A percentile compares a stretch with the other conserved stretches of the same genome.
Conservation (phyloP, 805 yeast species). For the Wickerhamomyces rabaulensis region DNA sequence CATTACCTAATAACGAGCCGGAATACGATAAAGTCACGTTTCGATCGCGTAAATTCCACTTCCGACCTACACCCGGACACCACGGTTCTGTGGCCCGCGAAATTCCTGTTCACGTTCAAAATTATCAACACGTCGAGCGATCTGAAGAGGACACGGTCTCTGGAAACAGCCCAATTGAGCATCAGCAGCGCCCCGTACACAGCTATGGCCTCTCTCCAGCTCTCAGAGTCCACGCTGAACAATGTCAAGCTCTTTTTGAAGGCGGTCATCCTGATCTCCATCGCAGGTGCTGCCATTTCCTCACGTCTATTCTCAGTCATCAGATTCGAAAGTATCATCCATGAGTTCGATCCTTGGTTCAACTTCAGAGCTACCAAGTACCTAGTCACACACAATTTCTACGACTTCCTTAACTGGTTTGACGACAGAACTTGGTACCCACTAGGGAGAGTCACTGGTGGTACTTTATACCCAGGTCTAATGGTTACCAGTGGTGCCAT, state of each 20-base stretch:
- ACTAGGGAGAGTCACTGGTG: conserved; percentile 97
- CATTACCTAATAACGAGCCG: neutral
- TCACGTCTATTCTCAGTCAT: conserved; percentile 94
- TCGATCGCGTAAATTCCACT: neutral
- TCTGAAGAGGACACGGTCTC: neutral
- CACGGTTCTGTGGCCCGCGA: neutral
- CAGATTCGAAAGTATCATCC: conserved; percentile 92
- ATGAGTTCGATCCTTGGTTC: conserved; percentile 97
- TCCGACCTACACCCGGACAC: neutral
- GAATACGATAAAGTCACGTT: neutral
- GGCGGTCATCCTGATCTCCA: conserved; percentile 62
- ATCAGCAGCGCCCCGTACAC: neutral
- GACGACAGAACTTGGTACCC: conserved; percentile 99
- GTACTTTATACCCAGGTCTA: conserved; percentile 94
- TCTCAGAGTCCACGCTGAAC: conserved; percentile 17
- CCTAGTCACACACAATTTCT: conserved; percentile 74
- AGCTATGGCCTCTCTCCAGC: conserved; percentile 4
- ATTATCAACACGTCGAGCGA: neutral
- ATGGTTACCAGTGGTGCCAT: conserved; percentile 96
- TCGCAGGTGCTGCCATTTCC: conserved; percentile 89
- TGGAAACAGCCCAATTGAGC: neutral
- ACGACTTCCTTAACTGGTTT: conserved; percentile 95
- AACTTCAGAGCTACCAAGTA: conserved; percentile 95
- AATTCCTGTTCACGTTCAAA: neutral
- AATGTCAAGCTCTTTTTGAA: conserved; percentile 34